A percentile compares a stretch with the other conserved stretches of the same genome.
These are phyloP conservation scores for Phytopythium mirpurense DNA, from an alignment of 352 stramenopile genomes.

Conservation along the genomic window DNA sequence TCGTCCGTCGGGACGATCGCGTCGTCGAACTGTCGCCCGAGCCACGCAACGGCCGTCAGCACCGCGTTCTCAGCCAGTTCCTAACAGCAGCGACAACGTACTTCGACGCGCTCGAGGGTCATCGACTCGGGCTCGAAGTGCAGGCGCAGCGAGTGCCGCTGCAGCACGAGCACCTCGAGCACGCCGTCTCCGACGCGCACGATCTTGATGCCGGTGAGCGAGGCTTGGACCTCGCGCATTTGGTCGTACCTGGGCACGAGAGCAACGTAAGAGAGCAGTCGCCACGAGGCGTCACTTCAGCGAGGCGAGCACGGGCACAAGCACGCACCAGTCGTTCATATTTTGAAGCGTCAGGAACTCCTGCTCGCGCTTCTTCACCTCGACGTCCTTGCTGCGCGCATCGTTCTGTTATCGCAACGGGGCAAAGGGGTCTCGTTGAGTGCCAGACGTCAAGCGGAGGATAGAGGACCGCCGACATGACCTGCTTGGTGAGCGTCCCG, in stretches of 20 bases:
- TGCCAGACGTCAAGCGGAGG: no score
- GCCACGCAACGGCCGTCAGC: neutral
- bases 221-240: conserved; percentile 45
- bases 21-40: conserved; percentile 16
- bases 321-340: conserved; percentile 66
- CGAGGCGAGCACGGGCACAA: neutral
- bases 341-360: conserved; percentile 62
- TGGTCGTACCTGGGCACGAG: conserved; percentile 45
- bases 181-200: conserved; percentile 48
- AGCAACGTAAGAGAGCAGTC: neutral
- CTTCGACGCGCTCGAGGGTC: conserved; percentile 50
- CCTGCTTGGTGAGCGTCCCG: conserved; percentile 4
- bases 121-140: conserved; percentile 58
- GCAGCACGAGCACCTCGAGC: conserved; percentile 50
- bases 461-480: no score
- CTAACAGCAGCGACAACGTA: conserved; percentile 12
- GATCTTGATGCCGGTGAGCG: conserved; percentile 54
- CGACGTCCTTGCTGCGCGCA: conserved; percentile 53
- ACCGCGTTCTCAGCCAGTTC: neutral
- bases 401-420: conserved; percentile 41
- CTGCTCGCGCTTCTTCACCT: conserved; percentile 70
- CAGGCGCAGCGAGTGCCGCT: conserved; percentile 45
- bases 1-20: conserved; percentile 27
- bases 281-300: no score
- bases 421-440: no score